Base-by-base conservation (phyloP, 2,329 filamentous ascomycete genomes). In the Phoma herbarum region DNA sequence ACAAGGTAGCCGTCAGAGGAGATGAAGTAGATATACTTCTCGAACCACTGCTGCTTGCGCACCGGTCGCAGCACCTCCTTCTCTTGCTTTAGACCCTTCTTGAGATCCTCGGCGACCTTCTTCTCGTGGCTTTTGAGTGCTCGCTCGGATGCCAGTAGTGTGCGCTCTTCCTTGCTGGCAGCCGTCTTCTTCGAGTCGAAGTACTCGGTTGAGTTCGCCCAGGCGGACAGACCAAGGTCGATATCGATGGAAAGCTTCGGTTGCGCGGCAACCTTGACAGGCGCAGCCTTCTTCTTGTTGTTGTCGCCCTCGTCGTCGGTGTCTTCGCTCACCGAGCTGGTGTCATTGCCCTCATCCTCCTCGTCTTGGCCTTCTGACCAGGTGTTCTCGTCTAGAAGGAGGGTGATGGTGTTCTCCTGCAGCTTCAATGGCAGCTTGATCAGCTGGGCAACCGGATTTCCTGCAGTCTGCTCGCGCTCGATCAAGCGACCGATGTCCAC, bases 21-120 rank as follows among this genome's bases (percentile, higher is more conserved):
- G 67, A 98, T 86, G 79, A 99, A 99, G 85, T 92, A 98, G 26
- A 88, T 82, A 70, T 97, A 99, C 77, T 99, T 99, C 72, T 99
- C 95, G 67, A 97, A 99, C 95, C 95, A 99, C 69, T 93, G 86
- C 65, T 89, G 90, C 70, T 88, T 90, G 55, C 95, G 86, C 9
- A 97, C 89, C 0, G 90, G 92, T 44, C 93, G 88, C 10, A 98
- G 80, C 2, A 96, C 82, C 20, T 92, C 89, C 75, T 97, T 97
- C 78, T 98, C 95, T 72, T 95, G 90, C 79, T 97, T 97, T 56
- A 98, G 78, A 0, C 88, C 90, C 70, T 93, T 94, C 78, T 91
- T 96, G 22, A 98, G 82, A 73, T 97, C 92, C 12, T 91, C 87
- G 4, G 86, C 83, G 22, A 98, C 93, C 78, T 97, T 97, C 70